Base-by-base conservation (phyloP, 2,329 filamentous ascomycete species). In the Fusarium humuli region DNA sequence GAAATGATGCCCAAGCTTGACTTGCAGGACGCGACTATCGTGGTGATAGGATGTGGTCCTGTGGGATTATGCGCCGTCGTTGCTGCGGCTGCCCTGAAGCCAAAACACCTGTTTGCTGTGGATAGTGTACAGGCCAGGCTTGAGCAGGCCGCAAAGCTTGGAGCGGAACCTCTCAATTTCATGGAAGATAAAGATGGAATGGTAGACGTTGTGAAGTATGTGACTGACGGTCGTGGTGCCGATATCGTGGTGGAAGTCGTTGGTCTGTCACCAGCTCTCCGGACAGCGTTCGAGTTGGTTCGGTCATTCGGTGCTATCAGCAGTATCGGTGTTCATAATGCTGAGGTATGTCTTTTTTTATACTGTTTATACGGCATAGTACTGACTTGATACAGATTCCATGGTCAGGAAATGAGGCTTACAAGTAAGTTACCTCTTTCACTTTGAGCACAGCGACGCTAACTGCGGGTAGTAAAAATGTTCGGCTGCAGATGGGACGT, bases 161-260 rank as follows among this genome's bases (percentile, higher is more conserved):
- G 94, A 3, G 94, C 93, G 2, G 93, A 95, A 79, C 90, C 93
- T 2, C 89, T 94, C 79, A 94, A 97, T 77, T 95, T 95, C 79
- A 80, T 86, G 75, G 88, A 83, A 2, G 88, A 92, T 65, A 85
- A 85, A 49, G 87, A 90, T 37, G 88, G 85, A 4, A 85, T 97
- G 78, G 81, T 90, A 53, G 85, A 86, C 71, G 87, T 91, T 47
- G 89, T 97, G 48, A 89, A 89, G 76, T 90, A 92, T 71, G 87
- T 91, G 46, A 95, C 93, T 0, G 85, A 91, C 11, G 94, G 93
- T 6, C 86, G 94, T 32, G 94, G 94, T 7, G 94, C 94, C 14
- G 94, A 97, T 80, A 89, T 93, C 14, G 90, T 95, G 3, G 90
- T 97, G 70, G 92, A 94, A 78, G 91, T 92, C 4, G 92, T 94